Evolutionary conservation across 129 eudicot species (phyloP), one percentile per base, ranked within the genome.

Genomic region (Sambucus nigra): DNA sequence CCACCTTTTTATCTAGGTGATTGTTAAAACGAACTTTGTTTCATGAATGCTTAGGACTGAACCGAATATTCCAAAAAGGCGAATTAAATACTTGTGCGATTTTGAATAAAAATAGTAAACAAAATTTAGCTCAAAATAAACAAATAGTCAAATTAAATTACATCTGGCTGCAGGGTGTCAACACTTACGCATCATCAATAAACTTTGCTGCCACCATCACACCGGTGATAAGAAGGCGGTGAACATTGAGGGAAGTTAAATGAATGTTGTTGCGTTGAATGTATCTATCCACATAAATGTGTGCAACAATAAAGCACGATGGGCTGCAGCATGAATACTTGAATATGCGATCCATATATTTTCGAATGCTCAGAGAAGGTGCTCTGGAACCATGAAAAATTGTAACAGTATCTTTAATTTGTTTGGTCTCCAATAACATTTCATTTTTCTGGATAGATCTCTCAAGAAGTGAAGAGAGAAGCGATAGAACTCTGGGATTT

Each of bases 161-260:
- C 13, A 35, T 35, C 42, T 35, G 8, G 4, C 24, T 41, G 46
- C 8, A 24, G 48, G 21, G 48, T 10, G 44, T 47, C 27, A 19
- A 14, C 68, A 81, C 95, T 77, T 80, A 85, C 95, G 83, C 83
- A 18, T 85, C 95, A 64, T 85, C 95, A 51, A 80, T 69, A 70
- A 77, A 85, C 67, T 85, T 85, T 60, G 89, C 76, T 3, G 95
- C 95, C 42, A 80, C 67, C 95, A 80, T 69, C 25, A 80, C 63
- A 54, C 95, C 77, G 21, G 95, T 80, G 69, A 85, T 85, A 16
- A 80, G 24, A 60, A 85, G 89, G 5, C 95, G 82, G 67, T 85
- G 95, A 49, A 85, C 79, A 60, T 56, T 85, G 39, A 77, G 83
- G 52, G 88, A 77, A 46, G 80, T 85, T 64, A 85, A 53, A 16